These are phyloP conservation scores for Pinus taeda DNA, from an alignment of 75 land plant species.

Conservation along the genomic window DNA sequence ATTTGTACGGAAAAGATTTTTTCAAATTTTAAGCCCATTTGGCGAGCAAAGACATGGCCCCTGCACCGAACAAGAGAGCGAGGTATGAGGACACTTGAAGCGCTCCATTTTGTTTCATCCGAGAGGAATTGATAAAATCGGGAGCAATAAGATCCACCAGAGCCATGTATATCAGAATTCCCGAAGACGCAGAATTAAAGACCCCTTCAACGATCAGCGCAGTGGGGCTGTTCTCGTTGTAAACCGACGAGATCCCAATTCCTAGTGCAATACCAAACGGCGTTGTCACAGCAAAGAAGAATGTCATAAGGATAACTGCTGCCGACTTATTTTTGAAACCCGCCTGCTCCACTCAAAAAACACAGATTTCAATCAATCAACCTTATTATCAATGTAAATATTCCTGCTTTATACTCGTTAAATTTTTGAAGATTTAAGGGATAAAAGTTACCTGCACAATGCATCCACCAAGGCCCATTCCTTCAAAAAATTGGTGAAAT, in stretches of 20 bases:
- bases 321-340: slow-evolving; percentile 9
- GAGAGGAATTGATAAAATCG: slow-evolving; percentile 22
- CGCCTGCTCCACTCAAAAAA: slow-evolving; percentile 8
- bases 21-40: slow-evolving; percentile 12
- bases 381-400: no score
- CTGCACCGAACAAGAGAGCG: slow-evolving; percentile 20
- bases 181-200: slow-evolving; percentile 29
- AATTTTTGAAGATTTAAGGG: background rate
- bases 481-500: slow-evolving; percentile 54
- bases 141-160: slow-evolving; percentile 36
- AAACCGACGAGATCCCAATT: slow-evolving; percentile 24
- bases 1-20: no score
- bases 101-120: slow-evolving; percentile 11
- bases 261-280: slow-evolving; percentile 29
- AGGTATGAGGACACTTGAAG: slow-evolving; percentile 11
- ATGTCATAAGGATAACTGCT: slow-evolving; percentile 15
- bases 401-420: no score
- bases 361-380: no score
- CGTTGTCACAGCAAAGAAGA: slow-evolving; percentile 36
- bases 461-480: slow-evolving; percentile 42
- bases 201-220: slow-evolving; percentile 27
- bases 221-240: slow-evolving; percentile 27
- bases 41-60: slow-evolving; percentile 26
- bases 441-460: slow-evolving; percentile 15
- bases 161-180: slow-evolving; percentile 40